phyloP scores from a whole-genome alignment of 805 yeast species.

The Nakazawaea ishiwadae region DNA sequence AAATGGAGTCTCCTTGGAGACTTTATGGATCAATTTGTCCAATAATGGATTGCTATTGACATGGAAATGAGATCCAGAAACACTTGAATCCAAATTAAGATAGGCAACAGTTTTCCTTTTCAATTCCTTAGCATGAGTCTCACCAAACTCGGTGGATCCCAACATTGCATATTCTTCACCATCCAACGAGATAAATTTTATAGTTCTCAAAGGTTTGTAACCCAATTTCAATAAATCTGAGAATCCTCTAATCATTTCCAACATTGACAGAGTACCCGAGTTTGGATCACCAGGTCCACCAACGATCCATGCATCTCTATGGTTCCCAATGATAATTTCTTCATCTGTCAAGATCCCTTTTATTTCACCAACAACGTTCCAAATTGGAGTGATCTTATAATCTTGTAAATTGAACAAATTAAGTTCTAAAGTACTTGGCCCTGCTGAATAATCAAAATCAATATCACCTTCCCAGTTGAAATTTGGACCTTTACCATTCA shows the following conservation, averaged over 20 bases:
- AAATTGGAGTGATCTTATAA: slow-evolving; percentile 36
- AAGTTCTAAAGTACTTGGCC: slow-evolving; percentile 37
- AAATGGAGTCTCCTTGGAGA: slow-evolving; percentile 42
- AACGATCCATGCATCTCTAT: slow-evolving; percentile 45
- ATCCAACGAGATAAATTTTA: slow-evolving; percentile 36
- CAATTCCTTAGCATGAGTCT: slow-evolving; percentile 35
- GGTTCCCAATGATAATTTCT: slow-evolving; percentile 49
- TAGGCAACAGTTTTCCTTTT: slow-evolving; percentile 43
- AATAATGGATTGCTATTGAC: slow-evolving; percentile 57
- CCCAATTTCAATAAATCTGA: slow-evolving; percentile 40
- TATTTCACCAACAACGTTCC: slow-evolving; percentile 48
- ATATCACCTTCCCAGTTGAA: slow-evolving; percentile 37
- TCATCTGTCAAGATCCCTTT: slow-evolving; percentile 51
- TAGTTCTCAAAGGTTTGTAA: slow-evolving; percentile 36
- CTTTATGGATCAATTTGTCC: slow-evolving; percentile 36
- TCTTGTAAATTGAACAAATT: slow-evolving; percentile 38
- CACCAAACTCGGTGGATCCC: slow-evolving; percentile 56
- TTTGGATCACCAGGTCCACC: slow-evolving; percentile 51
- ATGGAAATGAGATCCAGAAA: slow-evolving; percentile 44
- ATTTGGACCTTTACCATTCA: slow-evolving; percentile 33
- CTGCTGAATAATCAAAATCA: slow-evolving; percentile 38
- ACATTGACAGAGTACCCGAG: slow-evolving; percentile 42
- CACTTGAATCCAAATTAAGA: slow-evolving; percentile 47
- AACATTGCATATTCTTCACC: slow-evolving; percentile 44
- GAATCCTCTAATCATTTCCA: slow-evolving; percentile 51